These are phyloP conservation scores for Tetrahymena malaccensis DNA, from an alignment of 73 alveolate species.

Conservation along the genomic window DNA sequence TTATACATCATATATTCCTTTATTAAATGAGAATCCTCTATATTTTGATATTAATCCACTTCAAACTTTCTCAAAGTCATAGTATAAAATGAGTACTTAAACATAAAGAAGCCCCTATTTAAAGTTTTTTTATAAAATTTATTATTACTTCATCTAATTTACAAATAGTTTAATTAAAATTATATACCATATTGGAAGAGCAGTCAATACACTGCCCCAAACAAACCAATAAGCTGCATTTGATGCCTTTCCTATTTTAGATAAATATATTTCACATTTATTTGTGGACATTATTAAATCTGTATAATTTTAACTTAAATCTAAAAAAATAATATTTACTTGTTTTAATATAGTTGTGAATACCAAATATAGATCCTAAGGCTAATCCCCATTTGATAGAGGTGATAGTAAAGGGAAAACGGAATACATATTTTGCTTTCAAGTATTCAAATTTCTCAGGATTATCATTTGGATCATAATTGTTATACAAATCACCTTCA, in stretches of 20 bases:
- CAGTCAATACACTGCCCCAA: slow-evolving; percentile 34
- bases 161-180: too few relatives aligned
- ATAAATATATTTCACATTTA: neutral
- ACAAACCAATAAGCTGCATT: slow-evolving; percentile 28
- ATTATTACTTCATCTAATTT: too few relatives aligned
- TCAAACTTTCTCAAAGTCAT: slow-evolving; percentile 27
- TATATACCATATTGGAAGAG: slow-evolving; percentile 15
- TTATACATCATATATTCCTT: slow-evolving; percentile 22
- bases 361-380: slow-evolving; percentile 29
- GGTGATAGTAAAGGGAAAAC: slow-evolving; percentile 33
- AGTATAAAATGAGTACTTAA: slow-evolving; percentile 29
- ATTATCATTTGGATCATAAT: neutral
- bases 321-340: neutral
- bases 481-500: neutral
- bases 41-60: slow-evolving; percentile 3
- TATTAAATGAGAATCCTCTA: slow-evolving; percentile 4
- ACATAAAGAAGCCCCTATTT: slow-evolving; percentile 30
- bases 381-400: slow-evolving; percentile 38
- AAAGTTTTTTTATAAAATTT: neutral
- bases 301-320: neutral
- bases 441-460: slow-evolving; percentile 20
- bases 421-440: slow-evolving; percentile 25
- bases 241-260: neutral
- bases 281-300: neutral
- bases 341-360: slow-evolving; percentile 23